A percentile compares a stretch with the other conserved stretches of the same genome.
Conservation (phyloP, 768 basidiomycete species). For the Leccinum boreale region DNA sequence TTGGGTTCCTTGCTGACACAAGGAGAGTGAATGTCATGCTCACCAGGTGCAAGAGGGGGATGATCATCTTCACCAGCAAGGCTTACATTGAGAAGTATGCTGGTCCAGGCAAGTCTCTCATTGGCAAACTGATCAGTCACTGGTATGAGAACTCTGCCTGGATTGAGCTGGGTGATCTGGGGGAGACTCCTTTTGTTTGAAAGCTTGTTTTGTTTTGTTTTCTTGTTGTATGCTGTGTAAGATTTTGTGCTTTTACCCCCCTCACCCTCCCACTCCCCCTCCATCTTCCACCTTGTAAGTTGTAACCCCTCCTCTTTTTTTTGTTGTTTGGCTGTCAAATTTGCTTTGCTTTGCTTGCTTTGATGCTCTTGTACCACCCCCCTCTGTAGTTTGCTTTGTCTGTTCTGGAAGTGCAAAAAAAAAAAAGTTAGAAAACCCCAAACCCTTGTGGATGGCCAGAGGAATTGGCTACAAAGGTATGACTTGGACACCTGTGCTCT, state of each 20-base stretch:
- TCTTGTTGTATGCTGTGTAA: neutral
- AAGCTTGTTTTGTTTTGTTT: neutral
- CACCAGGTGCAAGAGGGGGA: constrained; percentile 71
- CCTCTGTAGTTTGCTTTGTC: constrained; percentile 2
- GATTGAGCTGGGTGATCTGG: constrained; percentile 34
- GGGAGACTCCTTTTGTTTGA: constrained; percentile 17
- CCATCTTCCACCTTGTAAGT: neutral
- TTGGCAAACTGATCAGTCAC: constrained; percentile 36
- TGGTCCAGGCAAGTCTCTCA: constrained; percentile 42
- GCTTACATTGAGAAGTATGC: constrained; percentile 57
- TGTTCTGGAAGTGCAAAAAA: constrained; percentile 10
- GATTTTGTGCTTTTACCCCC: neutral
- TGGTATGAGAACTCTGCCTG: constrained; percentile 35
- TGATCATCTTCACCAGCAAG: constrained; percentile 68
- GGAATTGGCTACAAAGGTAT: too few species aligned
- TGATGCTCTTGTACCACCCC: neutral
- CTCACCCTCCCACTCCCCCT: neutral
- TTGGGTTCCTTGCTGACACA: constrained; percentile 65
- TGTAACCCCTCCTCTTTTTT: neutral
- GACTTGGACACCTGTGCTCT: neutral
- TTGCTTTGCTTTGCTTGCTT: neutral
- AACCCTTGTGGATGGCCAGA: neutral
- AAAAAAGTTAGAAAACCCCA: constrained; percentile 7
- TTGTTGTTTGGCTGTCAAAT: neutral
- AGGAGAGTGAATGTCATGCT: constrained; percentile 88